phyloP scores from a whole-genome alignment of 495 filamentous ascomycete genomes.

The Xylaria bambusicola region DNA sequence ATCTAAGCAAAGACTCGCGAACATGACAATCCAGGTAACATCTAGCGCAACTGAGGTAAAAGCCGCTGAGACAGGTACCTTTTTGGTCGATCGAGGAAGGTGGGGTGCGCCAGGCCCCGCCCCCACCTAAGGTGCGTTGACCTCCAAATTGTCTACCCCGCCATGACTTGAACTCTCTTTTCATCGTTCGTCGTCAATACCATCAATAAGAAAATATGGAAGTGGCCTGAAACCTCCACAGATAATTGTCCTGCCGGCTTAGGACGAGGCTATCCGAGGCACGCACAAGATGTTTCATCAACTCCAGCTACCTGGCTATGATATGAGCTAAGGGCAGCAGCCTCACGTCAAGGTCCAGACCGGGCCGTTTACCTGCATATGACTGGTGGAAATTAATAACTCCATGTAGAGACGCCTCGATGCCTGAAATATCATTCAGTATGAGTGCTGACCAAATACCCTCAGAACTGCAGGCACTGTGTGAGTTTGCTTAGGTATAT shows the following conservation, averaged over 20 bases:
- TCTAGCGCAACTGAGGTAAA: no score
- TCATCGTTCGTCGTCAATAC: neutral
- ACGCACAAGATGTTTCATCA: no score
- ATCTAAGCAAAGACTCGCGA: no score
- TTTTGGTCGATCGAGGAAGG: neutral
- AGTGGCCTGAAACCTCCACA: no score
- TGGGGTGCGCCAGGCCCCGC: slow-evolving; percentile 14
- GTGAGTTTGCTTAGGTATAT: no score
- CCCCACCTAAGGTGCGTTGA: slow-evolving; percentile 17
- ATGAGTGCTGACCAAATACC: neutral
- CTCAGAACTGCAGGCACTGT: neutral
- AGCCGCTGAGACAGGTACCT: neutral
- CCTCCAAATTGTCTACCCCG: slow-evolving; percentile 14
- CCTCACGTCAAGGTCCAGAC: neutral
- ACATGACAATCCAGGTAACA: no score
- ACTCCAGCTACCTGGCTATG: slow-evolving; percentile 6
- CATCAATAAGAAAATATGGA: neutral
- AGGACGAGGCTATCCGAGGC: no score
- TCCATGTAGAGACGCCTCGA: neutral
- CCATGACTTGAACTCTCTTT: slow-evolving; percentile 21
- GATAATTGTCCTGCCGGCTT: no score
- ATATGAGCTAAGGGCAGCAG: neutral
- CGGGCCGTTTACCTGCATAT: neutral
- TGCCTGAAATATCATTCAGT: no score
- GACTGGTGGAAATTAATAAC: slow-evolving; percentile 18